Conservation (phyloP, 768 basidiomycete genomes). For the Pleurotus giganteus region DNA sequence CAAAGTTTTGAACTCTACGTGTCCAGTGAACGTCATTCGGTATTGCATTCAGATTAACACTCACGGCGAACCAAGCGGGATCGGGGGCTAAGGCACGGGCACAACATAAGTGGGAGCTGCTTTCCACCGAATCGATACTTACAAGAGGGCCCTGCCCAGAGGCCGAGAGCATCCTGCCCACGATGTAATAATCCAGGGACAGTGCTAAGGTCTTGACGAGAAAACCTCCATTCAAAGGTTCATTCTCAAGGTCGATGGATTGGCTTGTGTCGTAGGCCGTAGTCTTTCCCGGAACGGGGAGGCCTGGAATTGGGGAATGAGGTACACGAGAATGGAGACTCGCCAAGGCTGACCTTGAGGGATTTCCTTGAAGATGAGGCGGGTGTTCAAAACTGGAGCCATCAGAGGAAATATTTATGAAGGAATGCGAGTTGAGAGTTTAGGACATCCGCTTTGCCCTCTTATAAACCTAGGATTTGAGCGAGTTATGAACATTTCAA, state of each 20-base stretch:
- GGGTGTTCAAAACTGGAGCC: slow-evolving; percentile 31
- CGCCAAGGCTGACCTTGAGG: slow-evolving; percentile 26
- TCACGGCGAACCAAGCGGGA: slow-evolving; percentile 34
- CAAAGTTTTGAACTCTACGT: slow-evolving; percentile 27
- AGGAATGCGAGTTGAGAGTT: too few relatives aligned
- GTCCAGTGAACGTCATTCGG: background rate
- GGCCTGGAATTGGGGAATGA: slow-evolving; percentile 22
- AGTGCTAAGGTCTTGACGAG: slow-evolving; percentile 49
- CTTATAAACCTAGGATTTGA: too few relatives aligned
- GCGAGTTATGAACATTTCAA: too few relatives aligned
- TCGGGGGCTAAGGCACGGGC: slow-evolving; percentile 20
- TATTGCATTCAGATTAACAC: slow-evolving; percentile 10
- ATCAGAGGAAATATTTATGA: slow-evolving; percentile 17
- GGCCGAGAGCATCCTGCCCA: slow-evolving; percentile 36
- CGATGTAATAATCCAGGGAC: slow-evolving; percentile 42
- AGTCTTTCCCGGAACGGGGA: slow-evolving; percentile 44
- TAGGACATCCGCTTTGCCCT: too few relatives aligned
- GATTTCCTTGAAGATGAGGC: slow-evolving; percentile 34
- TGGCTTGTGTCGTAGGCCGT: slow-evolving; percentile 40
- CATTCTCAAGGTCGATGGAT: slow-evolving; percentile 49
- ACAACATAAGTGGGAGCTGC: background rate
- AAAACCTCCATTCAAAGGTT: slow-evolving; percentile 42
- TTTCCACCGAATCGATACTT: background rate
- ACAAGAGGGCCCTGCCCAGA: background rate
- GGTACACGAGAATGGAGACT: background rate